phyloP scores from a whole-genome alignment of 2,329 filamentous ascomycete species.

The Nothophoma quercina region DNA sequence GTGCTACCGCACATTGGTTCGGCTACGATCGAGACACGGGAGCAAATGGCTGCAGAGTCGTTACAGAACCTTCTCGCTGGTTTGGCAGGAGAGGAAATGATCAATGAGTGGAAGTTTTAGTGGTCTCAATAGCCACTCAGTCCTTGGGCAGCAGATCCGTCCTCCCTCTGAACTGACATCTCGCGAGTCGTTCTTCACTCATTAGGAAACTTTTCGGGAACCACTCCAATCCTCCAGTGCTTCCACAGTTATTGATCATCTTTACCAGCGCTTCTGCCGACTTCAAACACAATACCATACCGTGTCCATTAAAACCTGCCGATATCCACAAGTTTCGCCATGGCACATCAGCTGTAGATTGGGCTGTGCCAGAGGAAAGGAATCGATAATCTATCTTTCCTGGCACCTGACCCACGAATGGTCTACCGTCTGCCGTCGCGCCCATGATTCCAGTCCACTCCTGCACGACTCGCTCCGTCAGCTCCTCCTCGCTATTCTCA shows the following conservation, averaged over 20 bases:
- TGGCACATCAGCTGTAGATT: neutral
- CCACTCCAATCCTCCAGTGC: conserved; percentile 52
- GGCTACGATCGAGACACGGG: conserved; percentile 63
- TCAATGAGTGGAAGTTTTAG: conserved; percentile 39
- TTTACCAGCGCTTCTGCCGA: conserved; percentile 64
- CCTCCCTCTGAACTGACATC: conserved; percentile 33
- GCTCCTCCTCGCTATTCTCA: conserved; percentile 26
- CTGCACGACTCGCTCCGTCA: conserved; percentile 39
- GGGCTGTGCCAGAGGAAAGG: neutral
- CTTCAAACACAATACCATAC: conserved; percentile 70
- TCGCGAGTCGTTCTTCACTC: conserved; percentile 54
- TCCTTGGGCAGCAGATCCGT: conserved; percentile 29
- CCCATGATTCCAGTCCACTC: conserved; percentile 63
- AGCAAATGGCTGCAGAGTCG: conserved; percentile 65
- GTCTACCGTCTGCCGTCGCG: conserved; percentile 59
- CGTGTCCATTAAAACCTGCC: conserved; percentile 70
- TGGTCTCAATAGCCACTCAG: conserved; percentile 34
- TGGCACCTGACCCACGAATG: conserved; percentile 56
- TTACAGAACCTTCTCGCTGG: conserved; percentile 60
- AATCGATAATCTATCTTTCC: conserved; percentile 25
- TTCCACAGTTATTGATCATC: conserved; percentile 57
- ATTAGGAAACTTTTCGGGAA: conserved; percentile 62
- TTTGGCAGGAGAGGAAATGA: conserved; percentile 33
- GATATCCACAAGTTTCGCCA: conserved; percentile 60
- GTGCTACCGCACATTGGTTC: conserved; percentile 67